Base-by-base conservation (phyloP, 345 rosid species). In the Raphanus sativus region DNA sequence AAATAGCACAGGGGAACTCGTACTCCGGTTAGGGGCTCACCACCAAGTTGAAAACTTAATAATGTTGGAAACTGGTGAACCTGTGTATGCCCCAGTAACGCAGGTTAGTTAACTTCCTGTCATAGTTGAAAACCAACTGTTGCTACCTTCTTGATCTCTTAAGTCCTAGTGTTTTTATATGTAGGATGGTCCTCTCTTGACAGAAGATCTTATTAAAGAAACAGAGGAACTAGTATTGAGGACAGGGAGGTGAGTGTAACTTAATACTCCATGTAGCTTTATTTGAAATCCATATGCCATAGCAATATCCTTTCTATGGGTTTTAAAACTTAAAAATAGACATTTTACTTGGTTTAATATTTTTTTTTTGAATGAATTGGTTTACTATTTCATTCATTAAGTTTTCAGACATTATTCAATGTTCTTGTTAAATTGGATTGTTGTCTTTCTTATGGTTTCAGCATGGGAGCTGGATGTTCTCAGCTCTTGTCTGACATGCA, bases 381-480 rank as follows among this genome's bases (percentile, higher is more conserved):
- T 66, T 3, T 69, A 63, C 5, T 48, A 6, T 62, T 54, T 56
- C 56, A 26, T 66, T 45, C 61, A 42, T 67, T 78, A 67, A 67
- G 29, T 42, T 73, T 65, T 65, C 29, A 65, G 62, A 73, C 33
- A 15, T 34, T 67, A 62, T 78, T 34, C 59, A 67, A 34, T 65
- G 65, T 42, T 77, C 67, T 65, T 79, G 79, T 67, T 74, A 79
- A 36, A 74, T 68, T 79, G 66, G 61, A 62, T 58, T 73, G 42
- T 77, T 77, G 73, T 81, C 61, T 56, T 80, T 84, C 62, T 65
- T 77, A 25, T 84, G 78, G 59, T 78, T 8, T 67, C 86, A 95
- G 99, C 84, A 91, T 95, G 76, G 99, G 99, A 79, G 99, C 98
- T 86, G 99, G 97, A 48, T 92, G 99, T 82, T 95, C 99, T 84